These are phyloP conservation scores for Colletotrichum trifolii DNA, from an alignment of 2,329 filamentous ascomycete species.

Conservation along the genomic window DNA sequence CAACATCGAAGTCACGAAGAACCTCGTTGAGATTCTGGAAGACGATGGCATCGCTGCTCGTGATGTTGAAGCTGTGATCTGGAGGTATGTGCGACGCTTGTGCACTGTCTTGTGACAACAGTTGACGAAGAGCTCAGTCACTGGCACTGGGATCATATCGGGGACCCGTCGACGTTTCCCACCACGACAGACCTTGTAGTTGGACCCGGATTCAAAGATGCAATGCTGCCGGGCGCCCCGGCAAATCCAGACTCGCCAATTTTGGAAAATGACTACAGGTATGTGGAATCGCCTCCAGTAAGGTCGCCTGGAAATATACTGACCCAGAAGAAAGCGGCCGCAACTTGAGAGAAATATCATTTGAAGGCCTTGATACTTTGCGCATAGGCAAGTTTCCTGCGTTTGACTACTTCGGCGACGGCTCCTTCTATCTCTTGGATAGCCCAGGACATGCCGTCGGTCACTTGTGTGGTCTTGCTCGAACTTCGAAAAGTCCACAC, in stretches of 20 bases:
- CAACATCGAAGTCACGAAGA: constrained; percentile 41
- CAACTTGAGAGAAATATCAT: constrained; percentile 43
- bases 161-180: constrained; percentile 60
- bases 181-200: constrained; percentile 58
- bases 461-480: constrained; percentile 54
- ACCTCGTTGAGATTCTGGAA: constrained; percentile 41
- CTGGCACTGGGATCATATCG: constrained; percentile 64
- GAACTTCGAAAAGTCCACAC: constrained; percentile 43
- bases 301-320: no score
- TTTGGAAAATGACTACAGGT: constrained; percentile 48
- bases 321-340: constrained; percentile 37
- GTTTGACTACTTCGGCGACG: constrained; percentile 55
- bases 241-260: constrained; percentile 47
- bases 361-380: constrained; percentile 38
- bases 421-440: constrained; percentile 55
- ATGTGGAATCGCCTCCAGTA: not conserved
- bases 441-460: constrained; percentile 53
- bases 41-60: constrained; percentile 27
- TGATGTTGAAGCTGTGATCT: constrained; percentile 33
- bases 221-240: constrained; percentile 60
- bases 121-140: constrained; percentile 47
- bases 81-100: constrained; percentile 11
- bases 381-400: constrained; percentile 51
- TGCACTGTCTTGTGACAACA: no score
- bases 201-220: constrained; percentile 61